These are phyloP conservation scores for Globisporangium nodosum DNA, from an alignment of 352 stramenopile species.

Conservation along the genomic window DNA sequence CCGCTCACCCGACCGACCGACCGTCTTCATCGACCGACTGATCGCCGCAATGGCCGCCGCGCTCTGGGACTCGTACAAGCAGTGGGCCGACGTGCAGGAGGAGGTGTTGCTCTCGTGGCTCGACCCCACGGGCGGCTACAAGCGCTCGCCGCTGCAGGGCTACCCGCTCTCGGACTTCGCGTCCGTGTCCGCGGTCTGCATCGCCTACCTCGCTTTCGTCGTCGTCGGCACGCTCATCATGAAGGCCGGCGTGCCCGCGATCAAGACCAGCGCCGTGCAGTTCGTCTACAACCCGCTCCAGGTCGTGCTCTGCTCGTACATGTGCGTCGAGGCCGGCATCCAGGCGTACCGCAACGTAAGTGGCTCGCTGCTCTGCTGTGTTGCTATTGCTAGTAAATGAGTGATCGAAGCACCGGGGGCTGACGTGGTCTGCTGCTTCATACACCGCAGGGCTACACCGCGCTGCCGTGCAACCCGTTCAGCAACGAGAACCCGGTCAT, in stretches of 20 bases:
- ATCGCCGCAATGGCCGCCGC: slow-evolving; percentile 22
- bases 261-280: slow-evolving; percentile 84
- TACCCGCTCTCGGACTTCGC: slow-evolving; percentile 50
- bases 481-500: slow-evolving; percentile 88
- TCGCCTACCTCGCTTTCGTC: slow-evolving; percentile 63
- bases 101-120: slow-evolving; percentile 42
- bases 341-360: slow-evolving; percentile 88
- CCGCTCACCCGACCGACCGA: slow-evolving; percentile 7
- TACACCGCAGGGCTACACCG: slow-evolving; percentile 60
- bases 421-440: background rate
- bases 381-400: background rate
- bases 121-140: slow-evolving; percentile 36
- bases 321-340: slow-evolving; percentile 93
- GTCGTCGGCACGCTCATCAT: slow-evolving; percentile 71
- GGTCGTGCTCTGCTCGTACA: slow-evolving; percentile 95
- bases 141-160: slow-evolving; percentile 35
- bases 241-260: slow-evolving; percentile 60
- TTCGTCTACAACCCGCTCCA: slow-evolving; percentile 97
- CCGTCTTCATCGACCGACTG: slow-evolving; percentile 1
- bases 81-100: slow-evolving; percentile 47
- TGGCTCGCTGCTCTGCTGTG: background rate
- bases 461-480: slow-evolving; percentile 92
- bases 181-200: slow-evolving; percentile 46
- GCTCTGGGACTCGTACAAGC: slow-evolving; percentile 54
- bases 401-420: too few species aligned